Base-by-base conservation (phyloP, 192 early-diverging fungal species). In the Coemansia sp. region DNA sequence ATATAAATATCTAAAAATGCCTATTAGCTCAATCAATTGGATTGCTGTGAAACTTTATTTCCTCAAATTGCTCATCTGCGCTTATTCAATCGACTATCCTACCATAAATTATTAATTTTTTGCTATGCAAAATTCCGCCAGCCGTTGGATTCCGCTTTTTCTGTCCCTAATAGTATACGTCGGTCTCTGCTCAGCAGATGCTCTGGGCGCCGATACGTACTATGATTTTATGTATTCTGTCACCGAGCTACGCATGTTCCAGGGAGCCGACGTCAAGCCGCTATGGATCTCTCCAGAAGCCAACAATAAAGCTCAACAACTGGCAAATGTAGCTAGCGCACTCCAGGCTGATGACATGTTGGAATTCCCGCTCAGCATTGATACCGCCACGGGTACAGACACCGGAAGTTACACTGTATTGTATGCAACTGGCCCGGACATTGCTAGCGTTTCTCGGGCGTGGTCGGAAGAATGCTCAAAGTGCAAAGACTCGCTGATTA, bases 151-250 rank as follows among this genome's bases (percentile, higher is more conserved):
- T 25, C 22, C 0, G 22, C 22, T 25, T 25, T 25, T 25, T 25
- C 22, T 25, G 22, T 25, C 22, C 0, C 22, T 25, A 1, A 25
- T 25, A 0, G 0, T 25, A 25, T 25, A 38, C 36, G 7, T 1
- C 56, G 0, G 12, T 3, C 5, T 11, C 30, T 14, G 8, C 28
- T 12, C 56, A 57, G 25, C 31, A 14, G 8, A 32, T 57, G 56
- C 56, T 3, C 34, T 60, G 18, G 58, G 58, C 3, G 14, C 66
- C 34, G 66, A 68, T 29, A n/a, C 48, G 11, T 59, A 68, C 48
- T 68, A 68, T 34, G 66, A 68, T 10, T 52, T 68, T 2, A 0
- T 61, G 11, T 60, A 52, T 16, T 28, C 48, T 22, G 57, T 68
- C 0, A 49, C 31, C 58, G 17, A 28, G 2, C 42, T 61, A 49